Evolutionary conservation across 2,329 filamentous ascomycete species (phyloP).

Genomic region (Colletotrichum nymphaeae): DNA sequence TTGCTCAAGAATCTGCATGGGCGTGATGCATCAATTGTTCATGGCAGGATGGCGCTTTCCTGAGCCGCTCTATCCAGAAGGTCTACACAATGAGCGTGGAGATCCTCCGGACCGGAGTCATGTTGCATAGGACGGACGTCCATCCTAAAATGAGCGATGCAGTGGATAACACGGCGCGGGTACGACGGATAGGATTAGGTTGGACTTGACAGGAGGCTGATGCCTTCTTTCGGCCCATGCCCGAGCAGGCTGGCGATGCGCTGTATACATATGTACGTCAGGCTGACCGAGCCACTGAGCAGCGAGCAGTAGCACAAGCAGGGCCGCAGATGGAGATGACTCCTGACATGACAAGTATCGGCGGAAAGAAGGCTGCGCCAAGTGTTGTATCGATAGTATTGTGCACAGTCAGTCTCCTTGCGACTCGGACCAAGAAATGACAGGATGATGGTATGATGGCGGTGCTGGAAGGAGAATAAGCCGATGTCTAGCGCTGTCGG

Average conservation of each 20-base stretch:
- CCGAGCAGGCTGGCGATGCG: slow-evolving; percentile 13
- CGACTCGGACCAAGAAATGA: background rate
- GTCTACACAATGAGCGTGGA: slow-evolving; percentile 1
- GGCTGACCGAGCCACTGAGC: slow-evolving; percentile 6
- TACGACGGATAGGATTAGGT: slow-evolving; percentile 7
- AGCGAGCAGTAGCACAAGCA: background rate
- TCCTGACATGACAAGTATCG: background rate
- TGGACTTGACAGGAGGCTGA: slow-evolving; percentile 7
- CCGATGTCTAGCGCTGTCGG: slow-evolving; percentile 19
- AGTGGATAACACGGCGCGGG: slow-evolving; percentile 2
- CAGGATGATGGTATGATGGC: slow-evolving; percentile 15
- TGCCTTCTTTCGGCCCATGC: slow-evolving; percentile 2
- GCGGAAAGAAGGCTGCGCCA: background rate
- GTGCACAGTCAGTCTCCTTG: background rate
- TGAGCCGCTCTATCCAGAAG: background rate
- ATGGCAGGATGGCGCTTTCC: background rate
- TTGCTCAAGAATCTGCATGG: background rate
- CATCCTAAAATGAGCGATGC: background rate
- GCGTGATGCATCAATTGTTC: background rate
- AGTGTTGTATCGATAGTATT: background rate
- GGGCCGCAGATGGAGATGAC: background rate
- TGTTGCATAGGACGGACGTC: background rate
- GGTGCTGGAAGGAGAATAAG: slow-evolving; percentile 31
- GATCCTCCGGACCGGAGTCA: slow-evolving; percentile 7
- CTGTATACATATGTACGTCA: slow-evolving; percentile 8